Base-by-base conservation (phyloP, 2,329 filamentous ascomycete species). In the Fusarium annulatum region DNA sequence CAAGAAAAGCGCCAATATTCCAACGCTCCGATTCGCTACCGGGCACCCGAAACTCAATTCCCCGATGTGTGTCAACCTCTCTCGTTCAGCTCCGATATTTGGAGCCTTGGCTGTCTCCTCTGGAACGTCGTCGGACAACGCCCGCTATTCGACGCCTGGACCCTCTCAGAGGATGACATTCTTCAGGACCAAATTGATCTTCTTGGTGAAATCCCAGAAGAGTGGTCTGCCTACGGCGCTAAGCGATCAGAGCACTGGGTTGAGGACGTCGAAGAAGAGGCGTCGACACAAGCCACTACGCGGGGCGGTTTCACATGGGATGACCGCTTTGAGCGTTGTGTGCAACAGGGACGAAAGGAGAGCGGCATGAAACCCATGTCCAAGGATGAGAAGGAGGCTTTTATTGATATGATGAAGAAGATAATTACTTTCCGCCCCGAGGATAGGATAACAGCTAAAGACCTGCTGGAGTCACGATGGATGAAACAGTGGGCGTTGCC, bases 101-200 rank as follows among this genome's bases (percentile, higher is more conserved):
- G 74, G 74, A 76, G 71, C 19, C 62, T 76, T n/a, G 74, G 68
- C 16, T 76, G 74, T 56, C 62, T 72, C 14, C 67, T 76, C 12
- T 76, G 74, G 74, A 75, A 62, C 5, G 56, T 75, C 21, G 60
- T 76, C 38, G 74, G 69, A 34, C 69, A 76, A 23, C 51, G 64
- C 19, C 69, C 74, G 14, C 49, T 76, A 7, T 76, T 76, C n/a
- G 74, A 76, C n/a, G 66, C 72, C n/a, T 73, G 66, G 73, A 63
- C 59, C 1, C 30, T 73, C 0, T 71, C 72, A 7, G 73, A 75
- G 60, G 73, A 75, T 7, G 64, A 75, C 16, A 71, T 75, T 11
- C 66, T 75, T 7, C 69, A 71, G 9, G 73, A 75, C 26, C 73
- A 75, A 5, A 64, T 57, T 5, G 72, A 75, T 30, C 69, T 75